A percentile compares a stretch with the other conserved stretches of the same genome.
Evolutionary conservation across 1,139 yeast species (phyloP).

Genomic region (Sugiyamaella japonica): DNA sequence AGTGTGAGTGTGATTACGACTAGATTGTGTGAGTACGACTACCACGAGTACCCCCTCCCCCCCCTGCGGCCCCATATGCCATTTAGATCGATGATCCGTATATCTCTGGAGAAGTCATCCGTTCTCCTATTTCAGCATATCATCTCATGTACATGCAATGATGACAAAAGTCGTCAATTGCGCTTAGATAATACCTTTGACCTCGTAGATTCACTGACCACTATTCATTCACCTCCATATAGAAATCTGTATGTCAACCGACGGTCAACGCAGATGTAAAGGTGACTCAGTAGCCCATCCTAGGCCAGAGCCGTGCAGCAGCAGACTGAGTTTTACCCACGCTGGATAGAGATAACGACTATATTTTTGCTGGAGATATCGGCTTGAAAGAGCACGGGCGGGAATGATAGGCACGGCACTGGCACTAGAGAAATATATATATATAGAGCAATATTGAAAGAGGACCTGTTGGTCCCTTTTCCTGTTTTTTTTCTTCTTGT

Average conservation of each 20-base stretch:
- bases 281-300: constrained; percentile 5
- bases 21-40: no score
- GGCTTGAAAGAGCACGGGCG: no score
- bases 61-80: no score
- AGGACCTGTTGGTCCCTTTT: no score
- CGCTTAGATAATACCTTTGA: background rate
- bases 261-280: background rate
- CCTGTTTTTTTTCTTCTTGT: background rate
- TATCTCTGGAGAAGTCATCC: no score
- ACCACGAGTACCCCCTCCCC: no score
- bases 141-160: background rate
- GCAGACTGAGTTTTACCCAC: constrained; percentile 5
- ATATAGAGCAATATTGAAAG: background rate
- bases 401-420: background rate
- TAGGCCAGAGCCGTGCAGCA: background rate
- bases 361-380: background rate
- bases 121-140: background rate
- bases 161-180: constrained; percentile 1
- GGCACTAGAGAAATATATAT: constrained; percentile 3
- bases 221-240: background rate
- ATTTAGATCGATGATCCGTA: no score
- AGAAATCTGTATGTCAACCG: background rate
- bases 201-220: background rate
- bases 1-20: no score
- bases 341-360: background rate